Evolutionary conservation across 2,329 filamentous ascomycete genomes (phyloP), one percentile per base, ranked within the genome.

Genomic region (Bertia moriformis): DNA sequence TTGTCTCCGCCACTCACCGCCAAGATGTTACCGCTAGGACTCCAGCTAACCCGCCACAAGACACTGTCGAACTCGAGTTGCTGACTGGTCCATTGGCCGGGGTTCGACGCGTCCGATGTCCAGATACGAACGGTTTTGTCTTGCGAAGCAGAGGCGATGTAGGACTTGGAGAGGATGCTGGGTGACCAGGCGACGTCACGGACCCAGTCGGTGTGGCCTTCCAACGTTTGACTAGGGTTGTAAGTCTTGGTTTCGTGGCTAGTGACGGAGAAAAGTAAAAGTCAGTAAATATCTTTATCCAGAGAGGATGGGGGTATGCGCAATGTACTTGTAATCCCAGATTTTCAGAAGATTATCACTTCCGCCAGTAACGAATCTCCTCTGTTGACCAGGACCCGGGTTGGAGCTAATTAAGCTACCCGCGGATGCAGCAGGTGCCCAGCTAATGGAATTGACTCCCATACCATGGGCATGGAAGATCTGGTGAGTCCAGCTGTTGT

Each of bases 71-170:
- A 93, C 51, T 80, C 76, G 46, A 98, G 70, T 30, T 83, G 76
- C 59, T 93, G 91, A 60, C 75, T 79, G 42, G 79, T 76, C 91
- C 91, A 98, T 51, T 85, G 76, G 18, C 71, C 73, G 14, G 74
- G 65, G 53, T 68, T 73, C 42, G 71, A 66, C 18, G 71, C 63
- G 50, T 86, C 81, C 19, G 73, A 79, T 7, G 89, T 96, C 91
- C 91, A 98, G 62, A 98, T 95, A 48, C 87, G 78, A 45, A 96
- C 89, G 5, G 87, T 95, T 71, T 93, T 93, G 60, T 98, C 91
- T 65, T 96, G 88, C 40, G 83, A 88, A 10, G 89, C 91, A 38
- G 83, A 89, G 19, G 91, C 91, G 55, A 98, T 95, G 65, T 98
- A 98, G 42, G 81, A 86, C 70, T 94, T 95, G 51, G 88, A 84